phyloP scores from a whole-genome alignment of 805 yeast genomes.

The Starmerella apicola region DNA sequence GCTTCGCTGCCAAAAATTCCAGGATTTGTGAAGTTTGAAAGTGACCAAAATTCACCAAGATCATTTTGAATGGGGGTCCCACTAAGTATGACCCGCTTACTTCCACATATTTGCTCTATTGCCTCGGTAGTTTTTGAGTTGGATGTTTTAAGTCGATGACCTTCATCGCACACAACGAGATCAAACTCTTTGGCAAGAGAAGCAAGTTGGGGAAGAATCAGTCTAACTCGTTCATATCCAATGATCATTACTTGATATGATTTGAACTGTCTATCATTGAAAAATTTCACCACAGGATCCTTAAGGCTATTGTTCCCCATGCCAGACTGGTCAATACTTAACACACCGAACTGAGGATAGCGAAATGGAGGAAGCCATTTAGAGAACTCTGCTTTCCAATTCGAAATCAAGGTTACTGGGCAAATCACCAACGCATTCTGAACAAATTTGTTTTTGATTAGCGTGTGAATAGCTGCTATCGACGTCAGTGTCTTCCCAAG shows the following conservation, averaged over 20 bases:
- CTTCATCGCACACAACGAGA: slow-evolving; percentile 83
- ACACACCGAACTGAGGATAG: slow-evolving; percentile 47
- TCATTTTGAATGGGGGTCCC: slow-evolving; percentile 96
- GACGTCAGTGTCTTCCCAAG: slow-evolving; percentile 82
- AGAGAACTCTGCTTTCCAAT: slow-evolving; percentile 78
- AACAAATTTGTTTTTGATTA: slow-evolving; percentile 36
- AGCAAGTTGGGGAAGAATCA: slow-evolving; percentile 21
- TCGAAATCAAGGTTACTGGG: slow-evolving; percentile 77
- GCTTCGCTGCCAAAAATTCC: slow-evolving; percentile 57
- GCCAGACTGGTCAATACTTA: slow-evolving; percentile 40
- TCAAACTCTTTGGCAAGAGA: slow-evolving; percentile 34
- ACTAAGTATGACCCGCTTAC: slow-evolving; percentile 52
- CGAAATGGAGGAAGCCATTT: slow-evolving; percentile 62
- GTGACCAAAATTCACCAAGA: slow-evolving; percentile 64
- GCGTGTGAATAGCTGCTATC: slow-evolving; percentile 71
- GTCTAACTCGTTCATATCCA: slow-evolving; percentile 76
- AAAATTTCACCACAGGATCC: slow-evolving; percentile 21
- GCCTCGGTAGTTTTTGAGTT: slow-evolving; percentile 60
- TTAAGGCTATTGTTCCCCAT: slow-evolving; percentile 13
- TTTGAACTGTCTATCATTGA: slow-evolving; percentile 47
- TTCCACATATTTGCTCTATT: slow-evolving; percentile 42
- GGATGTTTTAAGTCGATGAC: slow-evolving; percentile 73
- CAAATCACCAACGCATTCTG: slow-evolving; percentile 68
- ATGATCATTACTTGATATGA: slow-evolving; percentile 72
- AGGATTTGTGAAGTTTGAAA: slow-evolving; percentile 75